Base-by-base conservation (phyloP, 768 basidiomycete species). In the Sporobolomyces roseus region DNA sequence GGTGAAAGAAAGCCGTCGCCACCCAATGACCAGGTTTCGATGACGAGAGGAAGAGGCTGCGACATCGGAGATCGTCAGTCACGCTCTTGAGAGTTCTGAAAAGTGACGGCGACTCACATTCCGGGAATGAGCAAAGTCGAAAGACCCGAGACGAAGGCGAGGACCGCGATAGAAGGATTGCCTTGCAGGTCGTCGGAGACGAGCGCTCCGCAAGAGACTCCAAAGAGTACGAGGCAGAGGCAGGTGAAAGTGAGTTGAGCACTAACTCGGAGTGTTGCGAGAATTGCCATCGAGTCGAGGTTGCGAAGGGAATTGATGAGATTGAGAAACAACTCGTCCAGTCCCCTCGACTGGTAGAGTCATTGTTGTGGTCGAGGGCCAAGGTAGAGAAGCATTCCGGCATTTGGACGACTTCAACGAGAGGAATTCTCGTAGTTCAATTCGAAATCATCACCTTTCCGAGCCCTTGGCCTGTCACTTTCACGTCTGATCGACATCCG, bases 61-160 rank as follows among this genome's bases (percentile, higher is more conserved):
- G 27, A 4, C 25, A 4, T 3, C 13, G 21, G 33, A 25, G 17
- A 25, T 25, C 49, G 49, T 50, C 25, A 54, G 52, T 54, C 14
- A 52, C 30, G 12, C 32, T 8, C 6, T 25, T 5, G 19, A 41
- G 35, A 25, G 16, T 36, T 17, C 19, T 19, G 27, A 12, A 27
- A 5, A 29, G 35, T 13, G 41, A 30, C 17, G 30, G 21, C 13
- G 13, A 46, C 58, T 30, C 32, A 60, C 58, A 48, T 60, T 33
- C 58, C 58, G 12, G 58, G 58, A 8, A 60, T 13, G 17, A 48
- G 21, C 8, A 60, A 32, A 17, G 58, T 60, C 45, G 58, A 46
- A 6, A 60, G 45, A 30, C 58, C 58, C 30, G 58, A 48, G 19
- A 60, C 45, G 58, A 60, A 60, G 2, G 58, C 58, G 13, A 60